phyloP scores from a whole-genome alignment of 2,329 filamentous ascomycete species.

The Pseudopyrenochaeta lycopersici region DNA sequence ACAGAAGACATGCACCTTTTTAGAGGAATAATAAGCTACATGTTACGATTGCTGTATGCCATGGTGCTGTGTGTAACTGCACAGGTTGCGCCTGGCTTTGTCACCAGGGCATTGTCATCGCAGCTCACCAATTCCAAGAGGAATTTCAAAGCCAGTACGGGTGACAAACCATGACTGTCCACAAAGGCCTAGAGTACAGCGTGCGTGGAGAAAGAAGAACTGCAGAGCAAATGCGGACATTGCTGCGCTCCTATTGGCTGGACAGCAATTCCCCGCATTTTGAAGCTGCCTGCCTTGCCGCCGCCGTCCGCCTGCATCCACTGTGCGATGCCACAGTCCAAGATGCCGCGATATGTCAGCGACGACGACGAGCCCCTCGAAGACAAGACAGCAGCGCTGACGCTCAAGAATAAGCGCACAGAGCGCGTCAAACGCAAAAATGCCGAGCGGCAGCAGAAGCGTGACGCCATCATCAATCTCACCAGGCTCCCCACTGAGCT shows the following conservation, averaged over 20 bases:
- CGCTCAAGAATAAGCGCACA: slow-evolving; percentile 63
- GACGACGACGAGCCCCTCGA: slow-evolving; percentile 56
- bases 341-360: slow-evolving; percentile 33
- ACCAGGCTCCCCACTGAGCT: slow-evolving; percentile 64
- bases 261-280: slow-evolving; percentile 8
- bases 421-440: slow-evolving; percentile 58
- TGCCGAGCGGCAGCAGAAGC: slow-evolving; percentile 37
- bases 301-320: slow-evolving; percentile 5
- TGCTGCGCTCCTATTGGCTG: slow-evolving; percentile 13
- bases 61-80: too few species aligned
- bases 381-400: slow-evolving; percentile 60
- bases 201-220: not conserved
- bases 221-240: slow-evolving; percentile 5
- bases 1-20: too few species aligned
- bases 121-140: not conserved
- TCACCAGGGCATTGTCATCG: too few species aligned
- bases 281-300: slow-evolving; percentile 8
- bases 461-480: slow-evolving; percentile 47
- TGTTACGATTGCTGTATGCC: too few species aligned
- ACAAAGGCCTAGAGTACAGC: too few species aligned
- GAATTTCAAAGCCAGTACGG: not conserved
- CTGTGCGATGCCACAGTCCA: not conserved
- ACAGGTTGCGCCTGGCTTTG: too few species aligned
- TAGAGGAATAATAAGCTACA: too few species aligned
- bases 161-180: too few species aligned